These are phyloP conservation scores for Kwoniella botswanensis DNA, from an alignment of 768 basidiomycete species.

Conservation along the genomic window DNA sequence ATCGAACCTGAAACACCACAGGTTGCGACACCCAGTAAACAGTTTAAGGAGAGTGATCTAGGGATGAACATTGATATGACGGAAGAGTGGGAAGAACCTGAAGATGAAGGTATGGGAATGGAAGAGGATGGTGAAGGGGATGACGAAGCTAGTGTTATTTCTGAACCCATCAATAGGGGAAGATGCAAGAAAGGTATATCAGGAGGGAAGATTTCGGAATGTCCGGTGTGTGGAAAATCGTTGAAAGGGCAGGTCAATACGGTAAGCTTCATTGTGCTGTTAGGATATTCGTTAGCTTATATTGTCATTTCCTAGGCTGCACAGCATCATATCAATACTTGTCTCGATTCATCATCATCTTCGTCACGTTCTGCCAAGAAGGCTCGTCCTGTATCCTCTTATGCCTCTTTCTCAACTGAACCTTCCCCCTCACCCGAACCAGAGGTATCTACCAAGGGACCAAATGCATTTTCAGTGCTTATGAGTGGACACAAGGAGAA, in stretches of 20 bases:
- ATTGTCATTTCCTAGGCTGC: constrained; percentile 60
- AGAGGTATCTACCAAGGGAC: constrained; percentile 36
- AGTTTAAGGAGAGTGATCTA: constrained; percentile 15
- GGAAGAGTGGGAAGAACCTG: constrained; percentile 69
- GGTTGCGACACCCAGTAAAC: background rate
- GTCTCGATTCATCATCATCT: constrained; percentile 61
- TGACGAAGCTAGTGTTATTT: constrained; percentile 38
- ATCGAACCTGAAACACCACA: constrained; percentile 20
- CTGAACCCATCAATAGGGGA: constrained; percentile 23
- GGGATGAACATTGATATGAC: constrained; percentile 54
- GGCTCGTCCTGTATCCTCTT: constrained; percentile 51
- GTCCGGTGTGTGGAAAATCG: constrained; percentile 50
- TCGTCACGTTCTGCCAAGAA: constrained; percentile 12
- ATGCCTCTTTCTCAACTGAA: constrained; percentile 43
- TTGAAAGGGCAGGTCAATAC: constrained; percentile 46
- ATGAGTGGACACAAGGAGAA: constrained; percentile 86
- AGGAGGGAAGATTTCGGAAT: constrained; percentile 38
- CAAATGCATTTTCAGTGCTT: constrained; percentile 74
- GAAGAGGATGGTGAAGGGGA: constrained; percentile 53
- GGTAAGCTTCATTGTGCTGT: constrained; percentile 41
- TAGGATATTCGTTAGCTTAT: background rate
- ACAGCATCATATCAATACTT: constrained; percentile 66
- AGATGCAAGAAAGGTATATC: constrained; percentile 8
- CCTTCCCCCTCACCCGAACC: constrained; percentile 37
- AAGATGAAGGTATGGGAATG: constrained; percentile 67